phyloP scores from a whole-genome alignment of 2,329 filamentous ascomycete species.

The Pseudopyrenochaeta lycopersici region DNA sequence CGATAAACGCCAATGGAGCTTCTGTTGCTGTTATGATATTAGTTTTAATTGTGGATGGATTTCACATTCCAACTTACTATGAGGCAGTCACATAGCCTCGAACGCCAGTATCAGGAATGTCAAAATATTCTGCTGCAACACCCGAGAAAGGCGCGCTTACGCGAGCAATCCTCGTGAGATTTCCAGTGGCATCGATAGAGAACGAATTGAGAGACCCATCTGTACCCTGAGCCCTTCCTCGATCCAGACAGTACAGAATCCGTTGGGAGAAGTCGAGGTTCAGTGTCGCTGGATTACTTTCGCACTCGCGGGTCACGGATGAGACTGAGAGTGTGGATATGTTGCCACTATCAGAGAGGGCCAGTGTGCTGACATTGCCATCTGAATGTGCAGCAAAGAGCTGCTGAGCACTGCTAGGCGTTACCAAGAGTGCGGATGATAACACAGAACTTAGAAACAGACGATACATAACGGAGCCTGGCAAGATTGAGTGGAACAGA shows the following conservation, averaged over 20 bases:
- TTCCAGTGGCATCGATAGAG: conserved; percentile 6
- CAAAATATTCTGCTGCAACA: conserved; percentile 16
- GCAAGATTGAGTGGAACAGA: not conserved
- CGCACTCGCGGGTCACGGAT: conserved; percentile 12
- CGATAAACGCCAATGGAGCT: conserved; percentile 16
- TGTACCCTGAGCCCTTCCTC: conserved; percentile 10
- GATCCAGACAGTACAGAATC: conserved; percentile 24
- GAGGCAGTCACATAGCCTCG: conserved; percentile 17
- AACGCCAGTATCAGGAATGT: not conserved
- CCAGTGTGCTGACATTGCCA: conserved; percentile 18
- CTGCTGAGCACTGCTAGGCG: conserved; percentile 3
- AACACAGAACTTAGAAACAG: not conserved
- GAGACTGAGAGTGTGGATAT: conserved; percentile 13
- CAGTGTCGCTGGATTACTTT: conserved; percentile 16
- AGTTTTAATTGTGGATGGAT: not conserved
- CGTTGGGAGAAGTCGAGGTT: conserved; percentile 16
- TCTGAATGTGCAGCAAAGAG: conserved; percentile 24
- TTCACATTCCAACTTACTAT: conserved; percentile 12
- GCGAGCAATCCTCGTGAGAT: conserved; percentile 10
- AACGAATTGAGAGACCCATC: conserved; percentile 21
- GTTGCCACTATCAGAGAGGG: not conserved
- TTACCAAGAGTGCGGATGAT: not conserved
- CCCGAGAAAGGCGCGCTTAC: conserved; percentile 21
- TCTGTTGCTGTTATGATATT: conserved; percentile 10
- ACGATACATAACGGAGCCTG: not conserved